phyloP scores from a whole-genome alignment of 495 filamentous ascomycete genomes.

The Annulohypoxylon nitens region DNA sequence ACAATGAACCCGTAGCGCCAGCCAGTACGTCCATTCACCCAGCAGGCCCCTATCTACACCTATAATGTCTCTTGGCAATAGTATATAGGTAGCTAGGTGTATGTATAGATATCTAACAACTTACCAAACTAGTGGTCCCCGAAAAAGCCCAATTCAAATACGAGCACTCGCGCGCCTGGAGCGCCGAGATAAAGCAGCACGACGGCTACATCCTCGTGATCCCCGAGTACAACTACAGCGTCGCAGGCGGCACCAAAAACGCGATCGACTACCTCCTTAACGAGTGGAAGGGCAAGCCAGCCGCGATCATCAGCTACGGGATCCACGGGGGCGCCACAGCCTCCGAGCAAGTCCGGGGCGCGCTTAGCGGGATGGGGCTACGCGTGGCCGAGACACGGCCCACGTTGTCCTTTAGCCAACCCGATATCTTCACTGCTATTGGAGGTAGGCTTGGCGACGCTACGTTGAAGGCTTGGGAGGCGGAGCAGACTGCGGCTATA shows the following conservation, averaged over 20 bases:
- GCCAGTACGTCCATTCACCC: constrained; percentile 46
- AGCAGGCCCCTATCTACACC: not conserved
- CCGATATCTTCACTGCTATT: constrained; percentile 48
- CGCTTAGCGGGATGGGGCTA: constrained; percentile 50
- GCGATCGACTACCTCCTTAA: constrained; percentile 72
- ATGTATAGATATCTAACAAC: not conserved
- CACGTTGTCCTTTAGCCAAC: constrained; percentile 49
- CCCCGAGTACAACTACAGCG: constrained; percentile 60
- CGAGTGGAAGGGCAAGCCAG: constrained; percentile 72
- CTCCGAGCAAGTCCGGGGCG: constrained; percentile 53
- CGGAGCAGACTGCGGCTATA: constrained; percentile 42
- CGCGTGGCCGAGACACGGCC: constrained; percentile 51
- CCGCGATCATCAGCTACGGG: constrained; percentile 69
- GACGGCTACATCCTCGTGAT: constrained; percentile 71
- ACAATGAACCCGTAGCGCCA: constrained; percentile 66
- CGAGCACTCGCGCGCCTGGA: constrained; percentile 65
- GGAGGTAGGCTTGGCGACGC: constrained; percentile 50
- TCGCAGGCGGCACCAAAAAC: constrained; percentile 70
- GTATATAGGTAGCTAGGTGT: not conserved
- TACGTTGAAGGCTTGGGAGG: constrained; percentile 47
- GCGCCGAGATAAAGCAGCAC: constrained; percentile 58
- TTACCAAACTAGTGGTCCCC: constrained; percentile 52
- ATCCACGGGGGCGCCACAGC: constrained; percentile 62
- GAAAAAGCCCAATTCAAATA: constrained; percentile 59
- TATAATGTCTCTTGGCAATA: not conserved